Base-by-base conservation (phyloP, 805 yeast species). In the Yarrowia porcina region DNA sequence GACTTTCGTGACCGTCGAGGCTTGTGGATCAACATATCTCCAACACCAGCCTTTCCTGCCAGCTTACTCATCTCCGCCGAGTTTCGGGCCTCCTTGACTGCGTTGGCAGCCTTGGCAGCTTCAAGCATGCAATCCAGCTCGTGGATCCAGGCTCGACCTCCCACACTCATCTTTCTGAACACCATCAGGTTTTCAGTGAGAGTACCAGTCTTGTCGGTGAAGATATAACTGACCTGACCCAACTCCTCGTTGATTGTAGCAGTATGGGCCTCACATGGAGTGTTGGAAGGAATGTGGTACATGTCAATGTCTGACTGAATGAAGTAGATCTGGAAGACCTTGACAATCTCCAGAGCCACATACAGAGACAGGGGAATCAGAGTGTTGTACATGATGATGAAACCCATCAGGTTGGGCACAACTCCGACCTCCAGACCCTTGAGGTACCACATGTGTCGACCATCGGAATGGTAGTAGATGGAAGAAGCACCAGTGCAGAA, bases 181-280 rank as follows among this genome's bases (percentile, higher is more conserved):
- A 93, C 76, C 99, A 94, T 94, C 69, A 86, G 76, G 72, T 94
- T 94, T 69, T 94, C 98, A 0, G 99, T 94, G 65, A 94, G 80
- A 0, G 99, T 94, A 10, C 99, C 99, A 0, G 99, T 94, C 73
- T 94, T 94, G 74, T 94, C 99, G 65, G 97, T 89, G 73, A 94
- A 94, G 3, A 94, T 82, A 71, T 93, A 92, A 54, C 96, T 87
- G 0, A 96, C 97, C 72, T 94, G 99, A 2, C 99, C 99, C 69
- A 94, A 78, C 74, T 94, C 99, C 72, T 94, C 99, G 67, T 94
- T 81, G 67, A 94, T 90, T 0, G 97, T 89, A 0, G 98, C 97
- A 0, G 98, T 92, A 72, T 93, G 86, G 0, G 97, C 96, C 69
- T 89, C 97, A 52, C 97, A 93, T 0, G 96, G 97, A 0, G 97